Evolutionary conservation across 495 filamentous ascomycete species (phyloP), one percentile per base, ranked within the genome.

Genomic region (Symbiotaphrina buchneri): DNA sequence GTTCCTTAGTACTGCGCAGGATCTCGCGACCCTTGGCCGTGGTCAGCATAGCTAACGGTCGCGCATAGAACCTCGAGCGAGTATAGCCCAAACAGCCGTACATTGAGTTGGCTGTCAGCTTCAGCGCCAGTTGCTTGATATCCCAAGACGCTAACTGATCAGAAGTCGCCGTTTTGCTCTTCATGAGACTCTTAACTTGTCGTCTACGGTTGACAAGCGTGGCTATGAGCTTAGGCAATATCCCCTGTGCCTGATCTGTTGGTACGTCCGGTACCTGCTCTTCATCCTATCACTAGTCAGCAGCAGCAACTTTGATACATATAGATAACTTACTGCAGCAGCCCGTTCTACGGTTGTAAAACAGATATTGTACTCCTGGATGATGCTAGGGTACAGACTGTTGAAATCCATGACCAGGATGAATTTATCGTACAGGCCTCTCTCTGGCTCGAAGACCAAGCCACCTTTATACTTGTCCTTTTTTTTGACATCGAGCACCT

Each of bases 401-500:
- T 97, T 97, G 58, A 95, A 97, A 56, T 97, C 87, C 87, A 97
- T 97, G 47, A 97, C 87, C 14, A 97, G 65, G 18, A 97, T 71
- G 43, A 85, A 91, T 50, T 79, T 84, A 58, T 97, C 90, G 45
- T 95, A 95, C 16, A 97, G 62, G 6, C 90, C 87, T 47, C 79
- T 94, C 49, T 95, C 85, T 10, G 87, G 87, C 46, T 97, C 87
- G 42, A 97, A 97, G 36, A 97, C 87, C 25, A 97, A 63, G 58
- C 87, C 87, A 44, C 87, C 87, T 53, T 97, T 94, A 55, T 74
- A 97, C 49, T 95, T 97, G 49, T 97, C 87, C 48, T 93, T 97
- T 63, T 94, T 97, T 54, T 82, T 87, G 23, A 50, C 58, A 43
- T 78, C 77, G 2, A 56, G 65, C 17, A 51, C 64, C n/a, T 71